Base-by-base conservation (phyloP, 495 filamentous ascomycete genomes). In the Letharia columbiana region DNA sequence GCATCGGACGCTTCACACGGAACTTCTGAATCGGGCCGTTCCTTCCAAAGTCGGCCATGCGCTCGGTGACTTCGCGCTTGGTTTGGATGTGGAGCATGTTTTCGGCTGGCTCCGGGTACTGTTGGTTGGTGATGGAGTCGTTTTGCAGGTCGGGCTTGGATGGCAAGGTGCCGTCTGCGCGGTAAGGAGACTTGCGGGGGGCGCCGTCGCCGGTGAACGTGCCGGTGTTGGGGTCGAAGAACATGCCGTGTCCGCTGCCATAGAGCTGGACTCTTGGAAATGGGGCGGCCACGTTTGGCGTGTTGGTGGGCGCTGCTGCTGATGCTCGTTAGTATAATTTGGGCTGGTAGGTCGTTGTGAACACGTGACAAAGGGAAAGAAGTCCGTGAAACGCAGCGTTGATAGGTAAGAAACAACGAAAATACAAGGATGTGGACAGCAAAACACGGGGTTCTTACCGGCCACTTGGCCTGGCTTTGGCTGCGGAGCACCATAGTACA, bases 161-260 rank as follows among this genome's bases (percentile, higher is more conserved):
- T 13, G 54, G 54, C 31, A 57, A 33, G 33, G 54, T 57, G 52
- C 64, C 64, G 44, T 66, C 65, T 5, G 65, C 20, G 45, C 65
- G 65, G 54, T 61, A 59, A 18, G 59, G 45, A 2, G 42, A 47
- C 9, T 35, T 39, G 40, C 66, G 66, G 9, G 66, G 61, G 20
- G 66, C 31, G 9, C 66, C 66, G 52, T 67, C 66, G 60, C 66
- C 66, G 58, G 42, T 41, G 49, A 67, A 67, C 44, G 64, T 37
- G 35, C 47, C 18, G 39, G 49, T 67, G n/a, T 17, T 17, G 1
- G 61, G 61, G 47, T 67, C 66, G 37, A 52, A 64, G 61, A 64
- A 64, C 10, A 64, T 17, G 60, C 66, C 61, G 61, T 63, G 61
- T 17, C 15, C 47, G 28, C 42, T 41, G 37, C 66, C 66, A 28